phyloP scores from a whole-genome alignment of 2,329 filamentous ascomycete genomes.

The Venturia nashicola region DNA sequence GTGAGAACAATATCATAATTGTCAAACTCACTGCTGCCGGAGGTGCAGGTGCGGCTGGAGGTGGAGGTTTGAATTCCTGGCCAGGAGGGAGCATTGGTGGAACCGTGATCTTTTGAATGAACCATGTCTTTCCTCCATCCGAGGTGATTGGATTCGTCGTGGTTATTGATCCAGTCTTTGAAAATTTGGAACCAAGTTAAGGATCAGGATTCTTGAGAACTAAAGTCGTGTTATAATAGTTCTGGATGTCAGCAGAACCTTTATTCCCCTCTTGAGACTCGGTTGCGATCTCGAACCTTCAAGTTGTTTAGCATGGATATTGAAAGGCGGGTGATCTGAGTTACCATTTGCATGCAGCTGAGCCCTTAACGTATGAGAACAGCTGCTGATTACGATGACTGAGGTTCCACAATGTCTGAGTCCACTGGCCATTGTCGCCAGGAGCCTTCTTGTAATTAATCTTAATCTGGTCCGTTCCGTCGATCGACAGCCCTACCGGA shows the following conservation, averaged over 20 bases:
- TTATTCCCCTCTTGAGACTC: slow-evolving; percentile 7
- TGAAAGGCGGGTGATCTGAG: no score
- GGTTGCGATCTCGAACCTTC: slow-evolving; percentile 7
- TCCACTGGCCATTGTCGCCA: slow-evolving; percentile 5
- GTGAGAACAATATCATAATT: no score
- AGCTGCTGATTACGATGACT: background rate
- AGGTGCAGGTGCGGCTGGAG: background rate
- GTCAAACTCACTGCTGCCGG: background rate
- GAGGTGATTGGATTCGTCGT: slow-evolving; percentile 5
- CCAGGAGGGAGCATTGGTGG: slow-evolving; percentile 4
- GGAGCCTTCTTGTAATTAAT: slow-evolving; percentile 6
- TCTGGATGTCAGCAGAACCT: slow-evolving; percentile 4
- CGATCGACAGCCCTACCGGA: background rate
- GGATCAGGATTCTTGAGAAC: slow-evolving; percentile 4
- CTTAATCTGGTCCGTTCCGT: slow-evolving; percentile 1
- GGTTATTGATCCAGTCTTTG: background rate
- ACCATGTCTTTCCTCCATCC: slow-evolving; percentile 13
- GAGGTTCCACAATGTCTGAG: background rate
- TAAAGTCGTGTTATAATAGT: slow-evolving; percentile 6
- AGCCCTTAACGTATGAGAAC: slow-evolving; percentile 1
- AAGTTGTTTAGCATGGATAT: background rate
- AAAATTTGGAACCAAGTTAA: background rate
- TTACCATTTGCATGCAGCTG: slow-evolving; percentile 4
- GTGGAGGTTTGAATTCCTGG: background rate
- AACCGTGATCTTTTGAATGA: slow-evolving; percentile 11